These are phyloP conservation scores for Cryptococcus hybrid DNA, from an alignment of 1,284 basidiomycete species.

Conservation along the genomic window DNA sequence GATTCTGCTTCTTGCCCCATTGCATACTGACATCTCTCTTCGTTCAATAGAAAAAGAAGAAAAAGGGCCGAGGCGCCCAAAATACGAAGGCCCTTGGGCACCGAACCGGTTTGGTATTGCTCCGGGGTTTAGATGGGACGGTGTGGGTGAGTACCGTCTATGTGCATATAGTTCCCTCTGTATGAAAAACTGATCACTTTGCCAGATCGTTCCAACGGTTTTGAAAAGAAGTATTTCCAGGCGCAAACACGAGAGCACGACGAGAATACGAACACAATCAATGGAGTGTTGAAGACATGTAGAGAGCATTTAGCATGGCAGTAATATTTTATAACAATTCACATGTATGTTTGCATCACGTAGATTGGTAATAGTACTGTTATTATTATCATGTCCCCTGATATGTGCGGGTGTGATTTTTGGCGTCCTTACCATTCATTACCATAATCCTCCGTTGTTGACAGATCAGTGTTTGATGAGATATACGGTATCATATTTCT, in stretches of 20 bases:
- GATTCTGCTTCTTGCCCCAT: not conserved
- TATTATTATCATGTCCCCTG: no score
- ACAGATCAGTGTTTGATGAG: no score
- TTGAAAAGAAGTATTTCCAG: conserved; percentile 90
- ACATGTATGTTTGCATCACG: no score
- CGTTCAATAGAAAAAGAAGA: conserved; percentile 66
- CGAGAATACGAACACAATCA: conserved; percentile 68
- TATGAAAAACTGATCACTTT: not conserved
- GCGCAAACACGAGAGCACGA: conserved; percentile 70
- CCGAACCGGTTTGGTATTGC: conserved; percentile 94
- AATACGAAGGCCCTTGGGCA: conserved; percentile 84
- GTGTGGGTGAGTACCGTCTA: conserved; percentile 66
- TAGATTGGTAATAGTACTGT: no score
- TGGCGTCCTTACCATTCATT: no score
- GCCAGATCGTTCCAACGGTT: conserved; percentile 85
- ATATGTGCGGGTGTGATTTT: no score
- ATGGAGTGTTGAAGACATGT: conserved; percentile 92
- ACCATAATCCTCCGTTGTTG: no score
- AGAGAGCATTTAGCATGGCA: not conserved
- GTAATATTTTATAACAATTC: no score
- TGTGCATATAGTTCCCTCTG: not conserved
- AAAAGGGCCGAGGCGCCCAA: conserved; percentile 75
- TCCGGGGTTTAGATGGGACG: conserved; percentile 96
- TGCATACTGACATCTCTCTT: not conserved
- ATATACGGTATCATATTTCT: no score